Conservation (phyloP, 306 rosid species). For the Abrus pulchellus region DNA sequence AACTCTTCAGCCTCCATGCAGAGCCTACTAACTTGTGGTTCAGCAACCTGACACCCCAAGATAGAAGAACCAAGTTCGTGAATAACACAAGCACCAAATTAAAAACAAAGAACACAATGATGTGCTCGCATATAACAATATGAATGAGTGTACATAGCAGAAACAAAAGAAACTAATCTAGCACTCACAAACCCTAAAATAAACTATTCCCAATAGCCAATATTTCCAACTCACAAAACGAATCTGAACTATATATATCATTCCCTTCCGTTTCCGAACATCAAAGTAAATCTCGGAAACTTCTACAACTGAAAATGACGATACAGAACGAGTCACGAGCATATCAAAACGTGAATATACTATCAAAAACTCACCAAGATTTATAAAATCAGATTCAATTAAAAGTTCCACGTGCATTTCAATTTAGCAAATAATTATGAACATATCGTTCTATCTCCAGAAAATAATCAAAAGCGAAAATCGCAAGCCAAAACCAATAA, state of each 20-base stretch:
- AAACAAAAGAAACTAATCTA: constrained; percentile 1
- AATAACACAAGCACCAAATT: constrained; percentile 18
- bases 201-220: neutral
- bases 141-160: neutral
- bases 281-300: neutral
- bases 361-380: neutral
- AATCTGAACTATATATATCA: neutral
- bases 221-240: constrained; percentile 5
- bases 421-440: neutral
- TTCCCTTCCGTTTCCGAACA: neutral
- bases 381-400: constrained; percentile 9
- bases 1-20: constrained; percentile 82
- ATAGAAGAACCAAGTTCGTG: constrained; percentile 16
- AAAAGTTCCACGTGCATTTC: neutral
- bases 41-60: constrained; percentile 72
- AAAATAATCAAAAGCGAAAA: neutral
- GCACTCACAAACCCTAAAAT: constrained; percentile 3
- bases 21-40: constrained; percentile 81
- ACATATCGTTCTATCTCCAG: neutral
- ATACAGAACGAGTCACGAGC: neutral
- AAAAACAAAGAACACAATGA: neutral
- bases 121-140: constrained; percentile 12
- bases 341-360: neutral
- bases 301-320: neutral
- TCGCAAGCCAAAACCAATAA: neutral